These are phyloP conservation scores for Trichoderma brevicompactum DNA, from an alignment of 2,329 filamentous ascomycete genomes.

Conservation along the genomic window DNA sequence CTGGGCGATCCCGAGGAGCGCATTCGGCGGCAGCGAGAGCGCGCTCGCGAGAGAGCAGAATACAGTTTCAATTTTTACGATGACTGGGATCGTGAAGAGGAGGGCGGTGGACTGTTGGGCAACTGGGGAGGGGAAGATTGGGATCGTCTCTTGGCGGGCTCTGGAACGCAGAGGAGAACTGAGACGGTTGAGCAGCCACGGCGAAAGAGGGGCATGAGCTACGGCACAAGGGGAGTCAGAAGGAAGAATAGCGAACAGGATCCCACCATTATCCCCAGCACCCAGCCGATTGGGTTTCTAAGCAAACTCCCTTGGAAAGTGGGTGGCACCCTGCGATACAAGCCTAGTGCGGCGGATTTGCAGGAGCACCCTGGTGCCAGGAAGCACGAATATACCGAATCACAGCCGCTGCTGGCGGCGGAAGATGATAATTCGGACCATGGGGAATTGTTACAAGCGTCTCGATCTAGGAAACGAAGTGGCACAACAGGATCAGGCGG, in stretches of 20 bases:
- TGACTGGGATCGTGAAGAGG: constrained; percentile 79
- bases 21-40: constrained; percentile 68
- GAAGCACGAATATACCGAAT: constrained; percentile 56
- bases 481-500: constrained; percentile 78
- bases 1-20: constrained; percentile 75
- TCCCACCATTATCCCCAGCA: constrained; percentile 87
- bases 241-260: constrained; percentile 66
- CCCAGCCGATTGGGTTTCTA: constrained; percentile 82
- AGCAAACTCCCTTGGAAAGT: constrained; percentile 83
- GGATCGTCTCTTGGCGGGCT: constrained; percentile 78
- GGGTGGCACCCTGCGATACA: constrained; percentile 81
- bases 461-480: constrained; percentile 63
- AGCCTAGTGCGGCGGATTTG: constrained; percentile 86
- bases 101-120: constrained; percentile 63
- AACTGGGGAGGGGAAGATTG: constrained; percentile 83
- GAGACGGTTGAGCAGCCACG: constrained; percentile 64
- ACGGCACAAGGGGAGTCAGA: constrained; percentile 68
- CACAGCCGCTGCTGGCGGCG: constrained; percentile 67
- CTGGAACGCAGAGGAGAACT: constrained; percentile 53
- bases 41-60: constrained; percentile 71
- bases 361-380: constrained; percentile 75
- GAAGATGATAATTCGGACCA: constrained; percentile 40
- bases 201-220: constrained; percentile 84
- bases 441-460: constrained; percentile 37
- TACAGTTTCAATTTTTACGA: constrained; percentile 97